A percentile compares a stretch with the other conserved stretches of the same genome.
Evolutionary conservation across 1,139 yeast genomes (phyloP).

Genomic region (Sugiyamaella neomexicana): DNA sequence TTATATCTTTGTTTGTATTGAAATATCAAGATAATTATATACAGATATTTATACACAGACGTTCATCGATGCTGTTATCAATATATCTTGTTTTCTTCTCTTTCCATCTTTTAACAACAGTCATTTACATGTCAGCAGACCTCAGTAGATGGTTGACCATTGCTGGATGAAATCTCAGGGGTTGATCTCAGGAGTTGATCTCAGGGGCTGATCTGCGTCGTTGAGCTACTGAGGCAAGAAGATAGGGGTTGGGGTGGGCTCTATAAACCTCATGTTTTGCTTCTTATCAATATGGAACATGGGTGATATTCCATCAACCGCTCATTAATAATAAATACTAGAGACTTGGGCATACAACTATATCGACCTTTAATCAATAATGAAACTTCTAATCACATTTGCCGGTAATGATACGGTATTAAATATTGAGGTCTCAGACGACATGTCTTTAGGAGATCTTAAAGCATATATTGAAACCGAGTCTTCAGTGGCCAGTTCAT

Average conservation of each 20-base stretch:
- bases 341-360: neutral
- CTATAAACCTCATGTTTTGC: neutral
- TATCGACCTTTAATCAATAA: slow-evolving; percentile 21
- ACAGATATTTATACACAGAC: too few species aligned
- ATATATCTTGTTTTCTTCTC: too few species aligned
- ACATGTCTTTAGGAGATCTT: slow-evolving; percentile 66
- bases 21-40: too few species aligned
- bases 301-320: neutral
- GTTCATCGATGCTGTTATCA: too few species aligned
- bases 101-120: too few species aligned
- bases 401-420: slow-evolving; percentile 35
- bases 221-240: neutral
- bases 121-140: too few species aligned
- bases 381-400: slow-evolving; percentile 44
- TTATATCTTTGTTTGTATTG: too few species aligned
- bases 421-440: slow-evolving; percentile 60
- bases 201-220: neutral
- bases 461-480: slow-evolving; percentile 79
- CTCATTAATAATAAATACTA: neutral
- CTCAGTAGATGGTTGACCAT: too few species aligned
- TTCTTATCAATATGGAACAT: neutral
- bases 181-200: neutral
- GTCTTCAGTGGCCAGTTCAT: slow-evolving; percentile 51
- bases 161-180: too few species aligned
- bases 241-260: neutral